Evolutionary conservation across 257 asterid species (phyloP).

Genomic region (Mitragyna speciosa): DNA sequence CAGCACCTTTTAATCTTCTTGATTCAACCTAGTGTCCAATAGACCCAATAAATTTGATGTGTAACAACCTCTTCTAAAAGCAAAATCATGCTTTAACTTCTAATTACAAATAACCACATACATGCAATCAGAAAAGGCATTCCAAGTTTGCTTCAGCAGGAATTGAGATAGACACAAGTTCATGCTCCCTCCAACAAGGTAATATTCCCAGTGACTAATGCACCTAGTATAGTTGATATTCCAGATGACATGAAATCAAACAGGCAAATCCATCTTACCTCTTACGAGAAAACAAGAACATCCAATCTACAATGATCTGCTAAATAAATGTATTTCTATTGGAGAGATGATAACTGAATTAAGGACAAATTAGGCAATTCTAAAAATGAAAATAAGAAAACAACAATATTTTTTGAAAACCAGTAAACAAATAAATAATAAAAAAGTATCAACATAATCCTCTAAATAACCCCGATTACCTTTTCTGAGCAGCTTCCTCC

Average conservation of each 20-base stretch:
- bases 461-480: constrained; percentile 38
- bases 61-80: too few relatives aligned
- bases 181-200: too few relatives aligned
- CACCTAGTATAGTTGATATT: neutral
- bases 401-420: neutral
- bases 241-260: neutral
- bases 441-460: neutral
- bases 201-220: too few relatives aligned
- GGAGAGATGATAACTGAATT: neutral
- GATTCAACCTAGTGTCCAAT: too few relatives aligned
- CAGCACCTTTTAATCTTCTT: too few relatives aligned
- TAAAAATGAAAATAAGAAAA: too few relatives aligned
- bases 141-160: too few relatives aligned
- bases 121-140: too few relatives aligned
- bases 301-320: neutral
- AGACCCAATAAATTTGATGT: too few relatives aligned
- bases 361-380: too few relatives aligned
- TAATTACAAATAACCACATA: neutral
- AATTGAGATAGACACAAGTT: too few relatives aligned
- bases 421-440: neutral
- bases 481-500: constrained; percentile 86
- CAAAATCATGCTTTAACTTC: neutral
- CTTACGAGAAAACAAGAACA: neutral
- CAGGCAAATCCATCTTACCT: neutral
- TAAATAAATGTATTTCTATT: neutral